Evolutionary conservation across 2,329 filamentous ascomycete genomes (phyloP).

Genomic region (Fusarium sp.): DNA sequence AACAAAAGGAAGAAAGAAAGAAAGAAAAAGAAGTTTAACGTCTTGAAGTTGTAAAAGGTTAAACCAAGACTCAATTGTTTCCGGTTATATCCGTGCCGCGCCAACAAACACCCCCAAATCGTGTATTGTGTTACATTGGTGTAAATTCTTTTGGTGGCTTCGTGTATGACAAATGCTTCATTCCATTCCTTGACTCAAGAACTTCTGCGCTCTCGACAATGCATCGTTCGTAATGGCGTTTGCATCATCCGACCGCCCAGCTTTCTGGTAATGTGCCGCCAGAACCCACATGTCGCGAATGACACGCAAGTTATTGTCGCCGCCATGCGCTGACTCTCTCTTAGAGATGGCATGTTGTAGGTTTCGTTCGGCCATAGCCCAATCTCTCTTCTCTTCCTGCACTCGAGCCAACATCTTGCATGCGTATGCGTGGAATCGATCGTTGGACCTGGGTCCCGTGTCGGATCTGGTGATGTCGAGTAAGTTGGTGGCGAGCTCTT

Average conservation of each 20-base stretch:
- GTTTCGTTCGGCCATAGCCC: conserved; percentile 50
- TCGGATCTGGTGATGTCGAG: conserved; percentile 45
- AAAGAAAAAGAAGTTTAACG: not conserved
- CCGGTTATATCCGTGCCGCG: conserved; percentile 1
- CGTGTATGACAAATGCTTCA: conserved; percentile 17
- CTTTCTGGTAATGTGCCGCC: conserved; percentile 50
- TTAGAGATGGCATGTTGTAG: conserved; percentile 50
- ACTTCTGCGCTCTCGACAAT: conserved; percentile 49
- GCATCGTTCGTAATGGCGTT: conserved; percentile 49
- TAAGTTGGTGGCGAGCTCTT: conserved; percentile 48
- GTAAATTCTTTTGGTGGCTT: conserved; percentile 4
- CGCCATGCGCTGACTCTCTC: conserved; percentile 53
- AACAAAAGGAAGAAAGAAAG: not conserved
- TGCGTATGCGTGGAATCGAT: conserved; percentile 54
- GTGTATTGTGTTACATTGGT: not conserved
- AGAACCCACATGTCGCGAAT: conserved; percentile 56
- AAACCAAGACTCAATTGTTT: not conserved
- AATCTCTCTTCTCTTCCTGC: conserved; percentile 50
- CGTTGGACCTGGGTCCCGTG: conserved; percentile 44
- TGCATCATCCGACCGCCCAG: conserved; percentile 47
- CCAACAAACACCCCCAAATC: conserved; percentile 15
- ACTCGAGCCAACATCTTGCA: conserved; percentile 54
- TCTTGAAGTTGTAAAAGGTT: not conserved
- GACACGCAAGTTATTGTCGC: conserved; percentile 51
- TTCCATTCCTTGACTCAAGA: conserved; percentile 42